Base-by-base conservation (phyloP, 306 rosid genomes). In the Dalbergia cultrata region DNA sequence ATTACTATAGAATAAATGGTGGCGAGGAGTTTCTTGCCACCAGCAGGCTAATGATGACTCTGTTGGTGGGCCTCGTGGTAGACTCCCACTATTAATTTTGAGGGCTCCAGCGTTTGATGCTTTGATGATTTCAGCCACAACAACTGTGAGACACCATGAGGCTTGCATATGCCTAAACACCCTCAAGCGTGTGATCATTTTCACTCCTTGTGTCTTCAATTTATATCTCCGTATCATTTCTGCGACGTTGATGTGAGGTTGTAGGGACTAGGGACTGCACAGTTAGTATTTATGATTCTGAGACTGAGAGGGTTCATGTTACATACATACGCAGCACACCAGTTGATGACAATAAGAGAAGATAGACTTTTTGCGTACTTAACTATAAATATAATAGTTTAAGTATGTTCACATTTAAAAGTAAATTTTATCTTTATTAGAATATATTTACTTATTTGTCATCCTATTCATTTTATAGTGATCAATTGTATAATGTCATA, bases 111-210 rank as follows among this genome's bases (percentile, higher is more conserved):
- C 6, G 26, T 74, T 17, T 12, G 77, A 78, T 67, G 35, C 77
- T 79, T 79, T 83, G 74, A 84, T 67, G 54, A 79, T 79, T 83
- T 67, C 4, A 65, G 83, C 67, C 84, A 74, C 81, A 66, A 67
- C 81, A 83, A 74, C 54, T 19, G 7, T 58, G 69, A 53, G 17
- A 59, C 80, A 45, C 77, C 13, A 59, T 67, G 41, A 37, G 5
- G 2, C 31, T 26, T 26, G 31, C 31, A 26, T 26, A 26, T 26
- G 31, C 31, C 31, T 3, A 26, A 26, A 37, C 41, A 37, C 41
- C 41, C 41, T 4, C 41, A 4, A 66, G 4, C 86, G 72, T 73
- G 80, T 72, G 86, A 26, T 26, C 31, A 26, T 26, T 26, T 26
- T 26, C 52, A 76, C 78, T 70, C 67, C 76, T 70, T 49, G 18